Evolutionary conservation across 805 yeast genomes (phyloP).

Genomic region (Ogataea nonfermentans): DNA sequence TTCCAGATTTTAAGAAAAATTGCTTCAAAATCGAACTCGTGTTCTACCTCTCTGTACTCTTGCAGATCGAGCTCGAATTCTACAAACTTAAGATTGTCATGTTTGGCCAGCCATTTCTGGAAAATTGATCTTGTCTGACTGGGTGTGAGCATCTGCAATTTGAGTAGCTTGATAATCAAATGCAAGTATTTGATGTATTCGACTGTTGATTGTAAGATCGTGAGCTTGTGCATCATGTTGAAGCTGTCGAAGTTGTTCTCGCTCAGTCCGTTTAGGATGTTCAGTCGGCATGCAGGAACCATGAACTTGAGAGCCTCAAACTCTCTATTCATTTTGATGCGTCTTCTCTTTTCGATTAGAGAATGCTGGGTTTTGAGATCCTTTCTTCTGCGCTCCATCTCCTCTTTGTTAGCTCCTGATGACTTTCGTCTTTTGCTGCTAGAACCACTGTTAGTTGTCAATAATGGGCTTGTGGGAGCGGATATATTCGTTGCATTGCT

Average conservation of each 20-base stretch:
- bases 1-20: slow-evolving; percentile 31
- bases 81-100: slow-evolving; percentile 46
- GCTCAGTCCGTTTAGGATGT: slow-evolving; percentile 31
- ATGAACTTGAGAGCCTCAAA: slow-evolving; percentile 76
- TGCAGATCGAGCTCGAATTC: slow-evolving; percentile 58
- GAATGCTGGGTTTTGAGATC: slow-evolving; percentile 65
- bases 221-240: slow-evolving; percentile 66
- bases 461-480: slow-evolving; percentile 14
- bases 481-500: slow-evolving; percentile 20
- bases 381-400: slow-evolving; percentile 40
- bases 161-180: slow-evolving; percentile 51
- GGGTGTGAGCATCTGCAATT: slow-evolving; percentile 38
- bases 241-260: slow-evolving; percentile 32
- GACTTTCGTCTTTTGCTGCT: slow-evolving; percentile 29
- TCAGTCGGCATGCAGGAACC: slow-evolving; percentile 73
- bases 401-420: slow-evolving; percentile 26
- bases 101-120: slow-evolving; percentile 32
- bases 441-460: slow-evolving; percentile 2
- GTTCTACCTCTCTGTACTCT: slow-evolving; percentile 55
- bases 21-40: slow-evolving; percentile 50
- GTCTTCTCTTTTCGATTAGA: slow-evolving; percentile 73
- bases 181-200: slow-evolving; percentile 75
- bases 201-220: slow-evolving; percentile 78
- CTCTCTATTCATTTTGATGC: slow-evolving; percentile 78
- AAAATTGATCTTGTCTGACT: slow-evolving; percentile 23